Conservation (phyloP, 768 basidiomycete genomes). For the Mycena capillaripes region DNA sequence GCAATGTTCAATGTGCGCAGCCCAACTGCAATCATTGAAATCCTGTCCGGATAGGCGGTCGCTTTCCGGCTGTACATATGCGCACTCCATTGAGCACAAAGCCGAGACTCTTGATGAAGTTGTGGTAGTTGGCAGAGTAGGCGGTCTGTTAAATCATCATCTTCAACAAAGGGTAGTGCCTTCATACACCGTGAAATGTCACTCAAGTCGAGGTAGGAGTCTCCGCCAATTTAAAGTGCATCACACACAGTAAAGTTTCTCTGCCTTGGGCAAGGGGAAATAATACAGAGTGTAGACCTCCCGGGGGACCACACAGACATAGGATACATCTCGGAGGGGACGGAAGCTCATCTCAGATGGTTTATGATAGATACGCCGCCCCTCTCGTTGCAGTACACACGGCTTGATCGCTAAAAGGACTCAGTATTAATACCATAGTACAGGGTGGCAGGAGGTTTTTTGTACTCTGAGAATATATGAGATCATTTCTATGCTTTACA, state of each 20-base stretch:
- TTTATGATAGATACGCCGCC: background rate
- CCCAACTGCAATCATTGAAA: background rate
- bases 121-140: background rate
- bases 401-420: background rate
- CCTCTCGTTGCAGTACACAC: background rate
- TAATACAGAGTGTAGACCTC: background rate
- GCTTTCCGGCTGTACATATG: background rate
- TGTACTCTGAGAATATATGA: background rate
- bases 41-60: background rate
- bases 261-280: background rate
- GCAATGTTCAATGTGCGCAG: background rate
- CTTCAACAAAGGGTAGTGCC: background rate
- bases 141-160: background rate
- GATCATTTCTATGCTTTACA: background rate
- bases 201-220: background rate
- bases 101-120: background rate
- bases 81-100: background rate
- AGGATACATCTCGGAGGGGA: background rate
- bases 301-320: background rate
- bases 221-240: background rate
- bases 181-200: background rate
- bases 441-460: no score
- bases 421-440: background rate
- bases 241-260: background rate
- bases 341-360: background rate